A percentile compares a stretch with the other conserved stretches of the same genome.
These are phyloP conservation scores for Zygotorulaspora florentina DNA, from an alignment of 805 yeast genomes.

Conservation along the genomic window DNA sequence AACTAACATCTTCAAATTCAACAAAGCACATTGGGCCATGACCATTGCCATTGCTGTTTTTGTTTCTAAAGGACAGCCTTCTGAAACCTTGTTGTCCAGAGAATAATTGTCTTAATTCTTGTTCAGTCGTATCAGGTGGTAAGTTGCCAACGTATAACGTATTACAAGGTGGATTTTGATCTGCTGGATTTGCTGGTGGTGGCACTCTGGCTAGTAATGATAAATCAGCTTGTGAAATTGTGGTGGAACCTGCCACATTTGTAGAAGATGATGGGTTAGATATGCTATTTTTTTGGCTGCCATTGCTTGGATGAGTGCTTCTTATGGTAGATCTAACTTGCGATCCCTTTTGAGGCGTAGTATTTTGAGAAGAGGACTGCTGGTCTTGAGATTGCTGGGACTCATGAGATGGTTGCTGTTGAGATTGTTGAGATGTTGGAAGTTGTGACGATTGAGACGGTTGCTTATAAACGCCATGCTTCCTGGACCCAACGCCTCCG, in stretches of 20 bases:
- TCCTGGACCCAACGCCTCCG: neutral
- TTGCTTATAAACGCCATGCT: slow-evolving; percentile 1
- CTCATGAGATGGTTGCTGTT: slow-evolving; percentile 14
- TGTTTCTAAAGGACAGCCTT: slow-evolving; percentile 85
- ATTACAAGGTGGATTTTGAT: slow-evolving; percentile 98
- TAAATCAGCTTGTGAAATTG: slow-evolving; percentile 51
- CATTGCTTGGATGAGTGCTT: slow-evolving; percentile 15
- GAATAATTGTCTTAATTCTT: slow-evolving; percentile 81
- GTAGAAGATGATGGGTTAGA: slow-evolving; percentile 29
- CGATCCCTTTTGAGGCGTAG: slow-evolving; percentile 20
- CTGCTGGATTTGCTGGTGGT: slow-evolving; percentile 96
- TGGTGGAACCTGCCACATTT: slow-evolving; percentile 17
- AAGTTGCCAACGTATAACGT: slow-evolving; percentile 94
- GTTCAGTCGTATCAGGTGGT: slow-evolving; percentile 95
- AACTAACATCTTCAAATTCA: slow-evolving; percentile 93
- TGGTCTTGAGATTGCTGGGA: slow-evolving; percentile 10
- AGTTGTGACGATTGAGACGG: slow-evolving; percentile 9
- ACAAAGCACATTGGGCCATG: slow-evolving; percentile 99
- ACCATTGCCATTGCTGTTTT: slow-evolving; percentile 46
- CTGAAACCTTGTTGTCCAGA: slow-evolving; percentile 90
- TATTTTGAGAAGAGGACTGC: slow-evolving; percentile 15
- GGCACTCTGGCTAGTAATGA: slow-evolving; percentile 75
- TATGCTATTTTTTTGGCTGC: slow-evolving; percentile 24
- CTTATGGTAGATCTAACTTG: slow-evolving; percentile 17
- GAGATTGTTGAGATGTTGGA: slow-evolving; percentile 32